These are phyloP conservation scores for Iodosphaeria phyllophila DNA, from an alignment of 2,329 filamentous ascomycete genomes.

Conservation along the genomic window DNA sequence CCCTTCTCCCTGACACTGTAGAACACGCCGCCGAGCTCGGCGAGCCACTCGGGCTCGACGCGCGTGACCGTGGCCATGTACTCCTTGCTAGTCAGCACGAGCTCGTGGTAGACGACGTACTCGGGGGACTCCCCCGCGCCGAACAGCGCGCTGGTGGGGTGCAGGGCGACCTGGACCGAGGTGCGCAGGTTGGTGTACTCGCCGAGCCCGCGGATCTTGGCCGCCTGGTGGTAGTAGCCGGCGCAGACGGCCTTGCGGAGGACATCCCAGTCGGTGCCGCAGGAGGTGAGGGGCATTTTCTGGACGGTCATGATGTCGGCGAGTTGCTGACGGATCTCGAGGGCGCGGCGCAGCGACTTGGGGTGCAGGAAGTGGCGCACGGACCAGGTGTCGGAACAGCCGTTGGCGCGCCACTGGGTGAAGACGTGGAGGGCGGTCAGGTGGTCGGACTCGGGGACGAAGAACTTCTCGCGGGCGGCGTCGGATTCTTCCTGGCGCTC, in stretches of 20 bases:
- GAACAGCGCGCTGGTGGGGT: slow-evolving; percentile 85
- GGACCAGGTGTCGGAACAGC: slow-evolving; percentile 82
- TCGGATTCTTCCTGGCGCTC: slow-evolving; percentile 95
- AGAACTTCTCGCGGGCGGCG: slow-evolving; percentile 90
- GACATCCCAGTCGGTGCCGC: slow-evolving; percentile 92
- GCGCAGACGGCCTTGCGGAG: slow-evolving; percentile 94
- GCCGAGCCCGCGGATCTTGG: slow-evolving; percentile 86
- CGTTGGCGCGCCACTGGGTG: slow-evolving; percentile 84
- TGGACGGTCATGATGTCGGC: slow-evolving; percentile 87
- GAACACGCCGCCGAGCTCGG: slow-evolving; percentile 90
- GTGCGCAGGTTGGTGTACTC: slow-evolving; percentile 96
- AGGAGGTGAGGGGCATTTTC: slow-evolving; percentile 73
- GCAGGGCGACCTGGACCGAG: slow-evolving; percentile 81
- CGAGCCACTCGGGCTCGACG: slow-evolving; percentile 93
- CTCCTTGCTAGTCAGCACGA: slow-evolving; percentile 90
- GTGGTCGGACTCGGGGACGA: slow-evolving; percentile 94
- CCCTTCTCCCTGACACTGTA: slow-evolving; percentile 97
- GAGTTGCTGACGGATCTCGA: slow-evolving; percentile 88
- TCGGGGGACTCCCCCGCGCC: slow-evolving; percentile 86
- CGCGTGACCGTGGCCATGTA: slow-evolving; percentile 96
- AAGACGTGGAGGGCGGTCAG: slow-evolving; percentile 92
- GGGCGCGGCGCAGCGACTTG: slow-evolving; percentile 80
- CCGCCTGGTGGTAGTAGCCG: slow-evolving; percentile 95
- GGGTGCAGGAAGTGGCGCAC: slow-evolving; percentile 82
- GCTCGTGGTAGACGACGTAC: slow-evolving; percentile 94